Evolutionary conservation across 768 basidiomycete species (phyloP).

Genomic region (Lentinula boryana): DNA sequence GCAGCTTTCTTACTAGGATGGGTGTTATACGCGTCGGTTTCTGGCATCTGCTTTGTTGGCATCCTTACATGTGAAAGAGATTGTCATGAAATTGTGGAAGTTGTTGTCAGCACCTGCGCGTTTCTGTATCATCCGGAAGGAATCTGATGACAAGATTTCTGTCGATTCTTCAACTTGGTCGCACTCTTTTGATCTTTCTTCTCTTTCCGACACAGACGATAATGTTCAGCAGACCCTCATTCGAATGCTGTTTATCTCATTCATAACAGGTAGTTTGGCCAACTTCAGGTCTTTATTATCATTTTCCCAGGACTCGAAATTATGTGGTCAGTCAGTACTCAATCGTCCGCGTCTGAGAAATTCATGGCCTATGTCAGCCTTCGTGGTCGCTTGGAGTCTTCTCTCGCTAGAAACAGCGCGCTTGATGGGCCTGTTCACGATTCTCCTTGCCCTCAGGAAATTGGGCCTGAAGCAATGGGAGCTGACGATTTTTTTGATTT

Average conservation of each 20-base stretch:
- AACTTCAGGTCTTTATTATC: conserved; percentile 23
- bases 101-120: conserved; percentile 16
- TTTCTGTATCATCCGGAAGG: not conserved
- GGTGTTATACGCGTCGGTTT: conserved; percentile 19
- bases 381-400: conserved; percentile 39
- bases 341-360: not conserved
- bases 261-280: conserved; percentile 23
- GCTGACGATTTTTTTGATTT: conserved; percentile 22
- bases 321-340: conserved; percentile 13
- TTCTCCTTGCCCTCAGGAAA: conserved; percentile 26
- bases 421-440: conserved; percentile 31
- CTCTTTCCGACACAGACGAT: not conserved
- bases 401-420: conserved; percentile 31
- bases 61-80: not conserved
- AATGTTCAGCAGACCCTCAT: not conserved
- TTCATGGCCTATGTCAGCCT: conserved; percentile 23
- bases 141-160: not conserved
- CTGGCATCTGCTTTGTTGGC: not conserved
- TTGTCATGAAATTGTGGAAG: conserved; percentile 19
- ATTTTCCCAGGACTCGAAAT: conserved; percentile 14
- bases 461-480: conserved; percentile 24
- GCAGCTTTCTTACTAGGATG: conserved; percentile 35
- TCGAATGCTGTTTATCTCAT: conserved; percentile 21
- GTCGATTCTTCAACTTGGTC: too few species aligned
- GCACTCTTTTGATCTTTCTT: not conserved